A percentile compares a stretch with the other conserved stretches of the same genome.
These are phyloP conservation scores for Beauveria varroae DNA, from an alignment of 2,329 filamentous ascomycete genomes.

Conservation along the genomic window DNA sequence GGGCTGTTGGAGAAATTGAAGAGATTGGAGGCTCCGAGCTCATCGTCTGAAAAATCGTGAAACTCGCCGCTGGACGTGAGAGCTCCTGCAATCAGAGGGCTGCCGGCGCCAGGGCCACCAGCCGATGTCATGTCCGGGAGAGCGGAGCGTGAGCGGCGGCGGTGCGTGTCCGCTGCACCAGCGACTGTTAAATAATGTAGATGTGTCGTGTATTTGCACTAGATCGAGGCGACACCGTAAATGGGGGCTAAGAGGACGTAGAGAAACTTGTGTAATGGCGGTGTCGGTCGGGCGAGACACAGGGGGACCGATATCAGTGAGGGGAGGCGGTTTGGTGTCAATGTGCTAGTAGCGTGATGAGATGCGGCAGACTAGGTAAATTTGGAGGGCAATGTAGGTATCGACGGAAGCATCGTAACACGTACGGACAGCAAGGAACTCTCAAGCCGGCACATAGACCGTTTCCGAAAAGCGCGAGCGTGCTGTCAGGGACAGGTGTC, in stretches of 20 bases:
- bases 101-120: conserved; percentile 24
- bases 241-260: background rate
- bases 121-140: conserved; percentile 30
- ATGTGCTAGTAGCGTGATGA: background rate
- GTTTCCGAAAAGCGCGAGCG: background rate
- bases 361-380: background rate
- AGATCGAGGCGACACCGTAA: background rate
- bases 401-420: background rate
- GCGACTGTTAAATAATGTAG: background rate
- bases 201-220: background rate
- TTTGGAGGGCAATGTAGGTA: background rate
- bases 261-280: background rate
- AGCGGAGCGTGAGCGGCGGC: conserved; percentile 11
- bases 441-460: background rate
- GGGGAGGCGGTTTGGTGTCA: background rate
- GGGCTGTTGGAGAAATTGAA: conserved; percentile 31
- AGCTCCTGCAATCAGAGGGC: conserved; percentile 32
- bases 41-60: conserved; percentile 31
- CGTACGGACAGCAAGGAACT: too few relatives aligned
- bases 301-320: conserved; percentile 1
- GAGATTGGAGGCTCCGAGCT: conserved; percentile 24
- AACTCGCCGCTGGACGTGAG: conserved; percentile 30
- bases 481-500: conserved; percentile 3
- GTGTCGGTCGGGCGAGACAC: conserved; percentile 1
- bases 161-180: conserved; percentile 15